Evolutionary conservation across 1,284 basidiomycete species (phyloP).

Genomic region (Leccinum griseonigrum): DNA sequence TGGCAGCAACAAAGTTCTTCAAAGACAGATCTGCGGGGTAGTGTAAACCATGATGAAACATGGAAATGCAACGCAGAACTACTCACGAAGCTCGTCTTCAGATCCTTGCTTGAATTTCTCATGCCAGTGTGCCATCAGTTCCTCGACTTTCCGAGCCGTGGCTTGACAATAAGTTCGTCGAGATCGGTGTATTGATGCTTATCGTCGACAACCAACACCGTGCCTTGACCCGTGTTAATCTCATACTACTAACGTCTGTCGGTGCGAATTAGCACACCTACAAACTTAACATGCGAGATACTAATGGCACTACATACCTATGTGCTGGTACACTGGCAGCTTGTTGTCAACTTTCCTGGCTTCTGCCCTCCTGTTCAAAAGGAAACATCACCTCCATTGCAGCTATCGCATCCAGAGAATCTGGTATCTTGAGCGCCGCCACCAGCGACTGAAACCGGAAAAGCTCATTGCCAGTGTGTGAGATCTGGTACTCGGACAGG

Average conservation of each 20-base stretch:
- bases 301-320: constrained; percentile 64
- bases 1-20: constrained; percentile 88
- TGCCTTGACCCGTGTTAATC: constrained; percentile 71
- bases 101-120: constrained; percentile 93
- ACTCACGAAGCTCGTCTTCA: constrained; percentile 88
- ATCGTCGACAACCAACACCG: constrained; percentile 77
- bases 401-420: constrained; percentile 36
- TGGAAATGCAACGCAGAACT: background rate
- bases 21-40: constrained; percentile 71
- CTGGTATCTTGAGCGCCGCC: constrained; percentile 26
- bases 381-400: constrained; percentile 39
- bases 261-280: constrained; percentile 6
- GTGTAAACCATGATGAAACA: background rate
- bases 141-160: constrained; percentile 91
- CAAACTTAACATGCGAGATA: background rate
- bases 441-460: constrained; percentile 83
- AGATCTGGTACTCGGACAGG: constrained; percentile 74
- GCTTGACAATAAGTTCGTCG: constrained; percentile 98
- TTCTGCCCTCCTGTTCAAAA: constrained; percentile 63
- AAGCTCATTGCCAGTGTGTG: constrained; percentile 54
- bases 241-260: constrained; percentile 80
- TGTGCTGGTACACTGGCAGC: constrained; percentile 90
- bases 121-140: constrained; percentile 77
- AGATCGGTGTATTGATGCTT: constrained; percentile 91
- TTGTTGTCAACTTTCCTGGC: constrained; percentile 97